phyloP scores from a whole-genome alignment of 768 basidiomycete genomes.

The Xerocomellus chrysenteron region DNA sequence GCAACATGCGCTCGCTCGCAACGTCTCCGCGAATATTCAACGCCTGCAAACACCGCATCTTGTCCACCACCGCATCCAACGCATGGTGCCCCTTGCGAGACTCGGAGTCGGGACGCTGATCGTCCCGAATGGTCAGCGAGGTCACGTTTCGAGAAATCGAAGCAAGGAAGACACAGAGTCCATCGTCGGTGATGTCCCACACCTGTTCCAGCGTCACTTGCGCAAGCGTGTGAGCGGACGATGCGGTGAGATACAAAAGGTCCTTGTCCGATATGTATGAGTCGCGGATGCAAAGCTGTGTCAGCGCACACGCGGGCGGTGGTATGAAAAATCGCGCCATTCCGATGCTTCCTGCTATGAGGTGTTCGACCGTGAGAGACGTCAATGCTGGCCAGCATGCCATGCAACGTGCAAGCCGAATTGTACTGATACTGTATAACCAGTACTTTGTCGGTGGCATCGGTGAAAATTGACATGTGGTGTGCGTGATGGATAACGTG shows the following conservation, averaged over 20 bases:
- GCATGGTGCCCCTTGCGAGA: not conserved
- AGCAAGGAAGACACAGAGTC: not conserved
- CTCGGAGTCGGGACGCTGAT: no score
- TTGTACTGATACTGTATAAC: not conserved
- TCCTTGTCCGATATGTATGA: not conserved
- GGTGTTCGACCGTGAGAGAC: not conserved
- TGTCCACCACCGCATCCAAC: not conserved
- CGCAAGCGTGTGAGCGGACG: not conserved
- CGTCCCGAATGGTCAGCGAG: not conserved
- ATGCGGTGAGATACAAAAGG: not conserved
- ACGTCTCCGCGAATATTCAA: not conserved
- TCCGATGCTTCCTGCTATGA: not conserved
- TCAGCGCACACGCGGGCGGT: conserved; percentile 2
- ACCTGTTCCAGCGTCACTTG: not conserved
- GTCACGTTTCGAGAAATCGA: not conserved
- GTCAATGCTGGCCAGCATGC: not conserved
- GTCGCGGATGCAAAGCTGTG: not conserved
- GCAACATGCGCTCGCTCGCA: not conserved
- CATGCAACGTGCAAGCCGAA: not conserved
- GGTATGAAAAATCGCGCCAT: not conserved
- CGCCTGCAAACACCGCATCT: not conserved
- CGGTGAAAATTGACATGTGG: not conserved
- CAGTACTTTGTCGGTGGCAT: no score
- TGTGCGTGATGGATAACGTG: not conserved
- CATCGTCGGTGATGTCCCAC: not conserved